Evolutionary conservation across 2,329 filamentous ascomycete genomes (phyloP), one percentile per base, ranked within the genome.

Genomic region (Pseudohalonectria lignicola): DNA sequence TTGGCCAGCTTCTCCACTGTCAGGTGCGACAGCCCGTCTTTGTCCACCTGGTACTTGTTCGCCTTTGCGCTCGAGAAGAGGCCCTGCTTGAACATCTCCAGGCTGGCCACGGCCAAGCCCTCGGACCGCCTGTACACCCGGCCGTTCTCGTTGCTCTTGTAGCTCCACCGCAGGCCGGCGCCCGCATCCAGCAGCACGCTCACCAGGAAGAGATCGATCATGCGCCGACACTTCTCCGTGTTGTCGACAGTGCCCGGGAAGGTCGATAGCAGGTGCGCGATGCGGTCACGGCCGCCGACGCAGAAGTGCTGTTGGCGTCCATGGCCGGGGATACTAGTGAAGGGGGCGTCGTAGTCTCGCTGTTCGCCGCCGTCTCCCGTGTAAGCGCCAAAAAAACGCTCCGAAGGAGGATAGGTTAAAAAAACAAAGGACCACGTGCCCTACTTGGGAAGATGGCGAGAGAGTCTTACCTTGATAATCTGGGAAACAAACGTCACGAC

Each of bases 51-150:
- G 53, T 78, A 86, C 36, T 86, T 87, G 60, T 94, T 86, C 41
- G 64, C 71, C 3, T 76, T 68, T 53, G 90, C 76, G 58, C 87
- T 84, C 46, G 87, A 94, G 63, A 96, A 96, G 25, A 86, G 54
- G 25, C 92, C 92, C 66, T 76, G 21, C 63, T 94, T 94, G 72
- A 94, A 95, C 88, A 95, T 94, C 49, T 95, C 88, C 51, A 80
- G 54, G 46, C 71, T 78, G 6, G 76, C 76, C 47, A 81, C 79
- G 8, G 88, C 88, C 39, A 95, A 70, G 8, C 88, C 88, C 58
- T 95, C 92, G 43, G 87, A 94, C 36, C 92, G 78, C 37, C 77
- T 71, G 60, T 90, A 96, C 30, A 82, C 60, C 44, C 79, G 82
- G 40, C 85, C 86, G 46, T 87, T 93, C 53, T 94, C 87, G 45